These are phyloP conservation scores for Termitomyces sp. DNA, from an alignment of 768 basidiomycete species.

Conservation along the genomic window DNA sequence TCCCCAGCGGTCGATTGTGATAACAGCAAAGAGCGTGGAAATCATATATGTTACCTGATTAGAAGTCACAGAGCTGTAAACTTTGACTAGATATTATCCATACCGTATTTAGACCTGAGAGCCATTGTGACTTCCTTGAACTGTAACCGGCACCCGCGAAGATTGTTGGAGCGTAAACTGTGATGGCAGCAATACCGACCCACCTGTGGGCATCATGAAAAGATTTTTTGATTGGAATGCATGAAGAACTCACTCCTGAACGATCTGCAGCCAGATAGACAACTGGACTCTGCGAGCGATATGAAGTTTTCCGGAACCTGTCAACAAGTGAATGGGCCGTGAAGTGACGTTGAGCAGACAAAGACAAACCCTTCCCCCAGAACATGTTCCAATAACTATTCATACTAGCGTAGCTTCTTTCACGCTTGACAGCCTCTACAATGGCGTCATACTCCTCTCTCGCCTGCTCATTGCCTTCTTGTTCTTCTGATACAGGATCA, in stretches of 20 bases:
- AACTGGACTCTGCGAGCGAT: constrained; percentile 37
- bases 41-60: constrained; percentile 38
- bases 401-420: constrained; percentile 32
- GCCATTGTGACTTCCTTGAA: constrained; percentile 37
- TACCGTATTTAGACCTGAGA: constrained; percentile 40
- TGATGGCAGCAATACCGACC: constrained; percentile 42
- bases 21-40: constrained; percentile 32
- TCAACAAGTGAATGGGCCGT: background rate
- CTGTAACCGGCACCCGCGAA: constrained; percentile 39
- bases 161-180: constrained; percentile 40
- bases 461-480: constrained; percentile 19
- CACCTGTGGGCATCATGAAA: constrained; percentile 20
- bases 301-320: constrained; percentile 32
- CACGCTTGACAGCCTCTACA: constrained; percentile 31
- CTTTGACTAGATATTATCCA: background rate
- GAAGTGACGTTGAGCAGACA: background rate
- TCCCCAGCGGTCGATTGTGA: constrained; percentile 39
- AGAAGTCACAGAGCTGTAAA: background rate
- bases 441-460: constrained; percentile 32
- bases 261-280: constrained; percentile 39
- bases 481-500: background rate
- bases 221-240: background rate
- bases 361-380: constrained; percentile 30
- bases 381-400: constrained; percentile 41
- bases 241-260: constrained; percentile 30